Evolutionary conservation across 371 early-diverging fungal genomes (phyloP), one percentile per base, ranked within the genome.

Genomic region (Lichtheimia ornata): DNA sequence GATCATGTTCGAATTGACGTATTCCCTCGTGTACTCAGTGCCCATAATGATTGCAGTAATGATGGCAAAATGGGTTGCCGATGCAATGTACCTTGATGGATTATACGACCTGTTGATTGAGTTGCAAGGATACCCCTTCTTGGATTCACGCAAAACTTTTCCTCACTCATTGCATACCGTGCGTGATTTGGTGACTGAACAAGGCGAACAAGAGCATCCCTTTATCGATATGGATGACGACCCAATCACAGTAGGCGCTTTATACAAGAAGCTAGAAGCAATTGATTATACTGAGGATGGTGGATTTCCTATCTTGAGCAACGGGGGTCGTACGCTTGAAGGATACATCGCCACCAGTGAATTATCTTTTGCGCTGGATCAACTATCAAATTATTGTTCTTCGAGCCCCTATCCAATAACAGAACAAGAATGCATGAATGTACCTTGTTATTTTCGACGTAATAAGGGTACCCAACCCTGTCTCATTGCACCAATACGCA

Each of bases 1-100:
- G 2, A 95, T 97, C 62, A 96, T 98, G 95, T 93, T 96, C 76
- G 97, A 97, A 73, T 76, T 97, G 41, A 97, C 97, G 0, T 94
- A 95, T 28, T 89, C 93, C 1, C 72, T 95, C 14, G 89, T 89
- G 11, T 94, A 94, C 61, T 76, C 81, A n/a, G 59, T 80, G 54
- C 97, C 96, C 1, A 88, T 95, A 50, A 95, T 96, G 93, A 79
- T 95, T 50, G 82, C 94, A 20, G 87, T 94, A 17, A 87, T 91
- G 88, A 85, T 76, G 49, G 72, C 77, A 1, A 96, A 96, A 63
- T 95, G 94, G 94, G 84, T 90, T 3, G 92, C 90, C 11, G 96
- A 96, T 64, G 86, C 89, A 3, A 75, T 79, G 60, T 84, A 88
- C 63, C 84, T 81, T 4, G 89, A 87, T 61, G 93, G 94, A 2